Base-by-base conservation (phyloP, 805 yeast genomes). In the Torulaspora maleeae region DNA sequence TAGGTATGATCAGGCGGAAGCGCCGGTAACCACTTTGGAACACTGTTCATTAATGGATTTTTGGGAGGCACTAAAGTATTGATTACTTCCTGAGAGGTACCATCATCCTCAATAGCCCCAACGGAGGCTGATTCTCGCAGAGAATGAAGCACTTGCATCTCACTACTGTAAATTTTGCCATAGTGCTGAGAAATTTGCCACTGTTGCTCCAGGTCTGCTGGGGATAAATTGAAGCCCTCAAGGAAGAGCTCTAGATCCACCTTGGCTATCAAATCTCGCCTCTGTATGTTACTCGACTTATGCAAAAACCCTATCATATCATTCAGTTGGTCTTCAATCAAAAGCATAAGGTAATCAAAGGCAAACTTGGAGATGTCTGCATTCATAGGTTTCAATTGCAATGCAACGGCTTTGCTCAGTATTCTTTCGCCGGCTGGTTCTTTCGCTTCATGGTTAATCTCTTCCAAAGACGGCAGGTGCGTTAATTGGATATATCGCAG, bases 1-100 rank as follows among this genome's bases (percentile, higher is more conserved):
- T 84, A 91, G 0, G 98, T 91, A 64, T 90, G 95, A 57, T 88
- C 95, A 0, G 98, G 96, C 1, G 99, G 99, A 24, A 91, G 72
- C 10, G 80, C 79, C 0, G 99, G 99, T 54, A 91, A 68, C 82
- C 89, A 89, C 5, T 68, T 59, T 0, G 95, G 95, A 6, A 86
- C 74, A 48, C 78, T 78, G 4, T 62, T 59, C 38, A 68, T 68
- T 29, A 63, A 52, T 22, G 63, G 59, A 17, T 71, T 67, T 1
- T 67, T 62, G 28, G 82, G 67, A 45, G 82, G 89, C 11, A 83
- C 76, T 20, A 86, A 70, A 39, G 74, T 69, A 2, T 78, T 71
- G 3, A 79, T 69, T 33, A 44, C 51, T 16, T 46, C 53, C 16
- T 55, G 53, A 3, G 50, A 43, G 11, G 19, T 56, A 48, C 28